phyloP scores from a whole-genome alignment of 1,284 basidiomycete genomes.

The Leccinum griseonigrum region DNA sequence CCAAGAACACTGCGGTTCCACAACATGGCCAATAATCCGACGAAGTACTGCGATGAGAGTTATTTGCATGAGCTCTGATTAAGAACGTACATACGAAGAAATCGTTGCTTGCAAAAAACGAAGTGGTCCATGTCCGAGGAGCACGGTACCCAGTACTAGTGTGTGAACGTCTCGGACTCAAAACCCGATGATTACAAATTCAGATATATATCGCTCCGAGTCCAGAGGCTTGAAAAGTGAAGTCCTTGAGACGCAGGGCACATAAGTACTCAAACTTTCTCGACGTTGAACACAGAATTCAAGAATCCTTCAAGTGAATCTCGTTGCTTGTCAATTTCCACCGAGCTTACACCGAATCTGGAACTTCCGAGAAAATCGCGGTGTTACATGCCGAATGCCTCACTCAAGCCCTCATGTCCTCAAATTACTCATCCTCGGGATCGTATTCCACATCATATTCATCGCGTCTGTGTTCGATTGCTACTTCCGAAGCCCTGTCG shows the following conservation, averaged over 20 bases:
- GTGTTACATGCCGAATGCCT: slow-evolving; percentile 14
- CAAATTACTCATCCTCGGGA: slow-evolving; percentile 57
- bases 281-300: background rate
- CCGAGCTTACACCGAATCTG: background rate
- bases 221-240: background rate
- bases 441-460: slow-evolving; percentile 74
- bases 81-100: background rate
- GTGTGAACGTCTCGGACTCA: background rate
- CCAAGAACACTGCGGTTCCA: background rate
- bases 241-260: background rate
- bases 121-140: background rate
- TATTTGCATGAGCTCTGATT: background rate
- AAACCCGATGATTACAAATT: background rate
- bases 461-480: slow-evolving; percentile 84
- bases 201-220: background rate
- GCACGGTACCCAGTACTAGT: background rate
- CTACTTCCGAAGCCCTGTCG: slow-evolving; percentile 83
- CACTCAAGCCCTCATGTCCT: slow-evolving; percentile 22
- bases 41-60: background rate
- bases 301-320: background rate
- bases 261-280: background rate
- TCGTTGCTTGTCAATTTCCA: background rate
- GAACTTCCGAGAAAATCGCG: background rate
- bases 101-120: background rate
- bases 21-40: background rate